Evolutionary conservation across 129 eudicot genomes (phyloP).

Genomic region (Flaveria linearis): DNA sequence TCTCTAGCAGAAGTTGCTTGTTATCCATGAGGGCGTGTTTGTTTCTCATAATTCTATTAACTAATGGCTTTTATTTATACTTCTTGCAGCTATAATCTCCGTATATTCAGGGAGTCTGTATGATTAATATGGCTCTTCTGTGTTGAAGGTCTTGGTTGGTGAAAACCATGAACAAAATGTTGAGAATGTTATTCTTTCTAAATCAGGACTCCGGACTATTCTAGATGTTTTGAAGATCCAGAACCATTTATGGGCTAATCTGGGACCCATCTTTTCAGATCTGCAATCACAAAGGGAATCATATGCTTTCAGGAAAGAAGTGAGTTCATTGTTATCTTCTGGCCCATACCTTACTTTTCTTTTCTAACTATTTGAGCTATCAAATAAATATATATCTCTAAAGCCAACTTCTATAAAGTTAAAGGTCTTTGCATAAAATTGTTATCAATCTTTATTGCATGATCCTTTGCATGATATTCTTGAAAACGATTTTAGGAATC

Average conservation of each 20-base stretch:
- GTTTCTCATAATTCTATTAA: constrained; percentile 34
- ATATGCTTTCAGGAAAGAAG: constrained; percentile 52
- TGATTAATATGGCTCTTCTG: not conserved
- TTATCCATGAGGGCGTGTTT: constrained; percentile 95
- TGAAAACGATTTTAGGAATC: constrained; percentile 34
- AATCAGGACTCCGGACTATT: not conserved
- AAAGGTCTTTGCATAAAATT: constrained; percentile 9
- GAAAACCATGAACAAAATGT: constrained; percentile 44
- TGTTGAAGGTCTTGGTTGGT: constrained; percentile 81
- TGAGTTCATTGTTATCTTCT: constrained; percentile 48
- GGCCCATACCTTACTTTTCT: constrained; percentile 11
- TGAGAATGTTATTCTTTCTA: not conserved
- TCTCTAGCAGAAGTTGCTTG: constrained; percentile 82
- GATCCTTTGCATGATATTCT: constrained; percentile 28
- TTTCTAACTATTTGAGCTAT: constrained; percentile 1
- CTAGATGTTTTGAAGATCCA: constrained; percentile 43
- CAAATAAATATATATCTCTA: not conserved
- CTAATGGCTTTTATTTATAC: not conserved
- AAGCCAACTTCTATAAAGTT: constrained; percentile 6
- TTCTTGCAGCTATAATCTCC: constrained; percentile 84
- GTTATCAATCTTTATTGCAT: constrained; percentile 23
- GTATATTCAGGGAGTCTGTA: constrained; percentile 12
- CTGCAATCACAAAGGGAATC: constrained; percentile 61
- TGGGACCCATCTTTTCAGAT: constrained; percentile 48
- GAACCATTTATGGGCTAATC: constrained; percentile 58